Conservation (phyloP, 2,329 filamentous ascomycete species). For the Ascochyta koolunga region DNA sequence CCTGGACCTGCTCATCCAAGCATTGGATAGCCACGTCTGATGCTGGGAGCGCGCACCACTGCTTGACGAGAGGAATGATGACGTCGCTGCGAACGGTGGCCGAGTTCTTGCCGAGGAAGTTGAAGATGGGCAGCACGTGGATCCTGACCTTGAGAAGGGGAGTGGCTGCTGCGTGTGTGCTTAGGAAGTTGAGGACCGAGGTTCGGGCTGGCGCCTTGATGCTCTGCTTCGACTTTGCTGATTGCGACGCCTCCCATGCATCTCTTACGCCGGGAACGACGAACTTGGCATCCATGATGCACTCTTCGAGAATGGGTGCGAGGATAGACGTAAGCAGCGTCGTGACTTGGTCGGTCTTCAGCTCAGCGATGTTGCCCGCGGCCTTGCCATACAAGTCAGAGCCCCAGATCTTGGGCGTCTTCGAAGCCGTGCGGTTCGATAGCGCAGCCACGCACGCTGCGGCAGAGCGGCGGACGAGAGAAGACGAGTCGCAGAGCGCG, state of each 20-base stretch:
- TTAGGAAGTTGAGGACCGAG: constrained; percentile 73
- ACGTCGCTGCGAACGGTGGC: constrained; percentile 74
- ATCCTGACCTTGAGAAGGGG: constrained; percentile 73
- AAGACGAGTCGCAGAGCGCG: constrained; percentile 76
- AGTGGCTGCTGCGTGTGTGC: constrained; percentile 72
- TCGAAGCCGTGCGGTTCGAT: constrained; percentile 21
- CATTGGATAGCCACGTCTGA: constrained; percentile 60
- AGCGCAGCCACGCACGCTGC: constrained; percentile 63
- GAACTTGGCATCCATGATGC: constrained; percentile 76
- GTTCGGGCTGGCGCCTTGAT: constrained; percentile 68
- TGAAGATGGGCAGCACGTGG: constrained; percentile 73
- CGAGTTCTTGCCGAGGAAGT: constrained; percentile 73
- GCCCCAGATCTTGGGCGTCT: constrained; percentile 31
- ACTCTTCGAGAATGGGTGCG: constrained; percentile 82
- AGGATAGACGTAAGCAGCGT: constrained; percentile 69
- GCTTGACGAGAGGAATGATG: constrained; percentile 74
- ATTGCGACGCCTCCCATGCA: constrained; percentile 62
- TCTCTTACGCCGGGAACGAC: constrained; percentile 68
- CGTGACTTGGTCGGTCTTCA: constrained; percentile 66
- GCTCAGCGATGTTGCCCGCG: constrained; percentile 54
- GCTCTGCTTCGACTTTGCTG: constrained; percentile 25
- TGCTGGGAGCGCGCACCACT: constrained; percentile 67
- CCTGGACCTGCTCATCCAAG: constrained; percentile 55
- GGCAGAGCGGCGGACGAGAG: constrained; percentile 77
- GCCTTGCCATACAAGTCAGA: constrained; percentile 64